Base-by-base conservation (phyloP, 768 basidiomycete species). In the Rhodocollybia butyracea region DNA sequence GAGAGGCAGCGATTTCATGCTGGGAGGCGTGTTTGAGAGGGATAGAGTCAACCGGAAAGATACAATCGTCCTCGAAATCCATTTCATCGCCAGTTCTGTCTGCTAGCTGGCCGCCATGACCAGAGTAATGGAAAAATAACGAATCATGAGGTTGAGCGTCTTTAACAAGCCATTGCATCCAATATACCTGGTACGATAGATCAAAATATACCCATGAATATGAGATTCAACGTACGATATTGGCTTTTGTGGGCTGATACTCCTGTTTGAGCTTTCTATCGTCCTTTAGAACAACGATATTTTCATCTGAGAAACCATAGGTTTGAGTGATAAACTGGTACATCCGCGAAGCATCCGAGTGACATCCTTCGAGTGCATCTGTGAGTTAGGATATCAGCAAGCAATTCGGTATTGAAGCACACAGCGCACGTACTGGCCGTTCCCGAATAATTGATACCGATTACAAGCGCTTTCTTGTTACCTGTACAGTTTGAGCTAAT, bases 81-180 rank as follows among this genome's bases (percentile, higher is more conserved):
- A 71, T 71, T 61, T 87, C 84, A 54, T 85, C 82, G 4, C 84
- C 84, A 57, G 83, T 73, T 4, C 63, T 53, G 61, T 88, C 87
- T 40, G 76, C 64, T 0, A 79, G 77, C 66, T 86, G 85, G 5
- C 84, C 85, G 24, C 88, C 88, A 53, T 89, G 88, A 5, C 87
- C 86, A 1, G 85, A 87, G 62, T 84, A 85, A 57, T 86, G 84
- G 67, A 86, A 79, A 71, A 85, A 83, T 19, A 86, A 69, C 5
- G 84, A 78, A 56, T 85, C 84, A 57, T 84, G 78, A 10, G 82
- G 74, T 21, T 68, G 73, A 24, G 86, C 85, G 56, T 73, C 80
- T 15, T 64, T 64, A 17, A 86, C 83, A 22, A 89, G 79, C 87
- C 86, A 88, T 42, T 77, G 71, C 84, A 87, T 86, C 27, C 53